A percentile compares a stretch with the other conserved stretches of the same genome.
phyloP scores from a whole-genome alignment of 2,329 filamentous ascomycete genomes.

The Calonectria pseudoturangicola region DNA sequence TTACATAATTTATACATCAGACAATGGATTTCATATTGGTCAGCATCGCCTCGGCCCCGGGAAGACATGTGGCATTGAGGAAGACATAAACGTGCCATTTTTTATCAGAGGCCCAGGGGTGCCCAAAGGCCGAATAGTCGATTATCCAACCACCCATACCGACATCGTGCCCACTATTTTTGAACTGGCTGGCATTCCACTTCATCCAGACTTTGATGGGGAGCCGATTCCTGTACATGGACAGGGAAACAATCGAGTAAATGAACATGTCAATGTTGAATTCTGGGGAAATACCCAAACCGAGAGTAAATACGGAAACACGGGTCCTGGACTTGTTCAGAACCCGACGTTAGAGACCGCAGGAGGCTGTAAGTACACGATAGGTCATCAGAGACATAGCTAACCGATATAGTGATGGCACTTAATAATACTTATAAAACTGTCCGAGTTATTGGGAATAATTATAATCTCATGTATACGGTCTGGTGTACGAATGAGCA shows the following conservation, averaged over 20 bases:
- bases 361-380: background rate
- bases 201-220: background rate
- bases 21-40: slow-evolving; percentile 1
- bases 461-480: slow-evolving; percentile 1
- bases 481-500: slow-evolving; percentile 4
- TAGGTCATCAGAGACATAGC: background rate
- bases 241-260: background rate
- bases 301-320: background rate
- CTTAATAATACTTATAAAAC: background rate
- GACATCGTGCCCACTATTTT: background rate
- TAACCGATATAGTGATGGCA: background rate
- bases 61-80: background rate
- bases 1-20: background rate
- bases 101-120: background rate
- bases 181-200: background rate
- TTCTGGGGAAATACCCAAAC: background rate
- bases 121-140: background rate
- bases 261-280: slow-evolving; percentile 4
- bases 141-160: background rate
- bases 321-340: background rate
- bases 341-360: background rate
- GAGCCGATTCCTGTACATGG: background rate
- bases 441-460: background rate
- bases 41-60: background rate
- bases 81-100: background rate